Evolutionary conservation across 1,139 yeast species (phyloP), one percentile per base, ranked within the genome.

Genomic region (Torulaspora pretoriensis): DNA sequence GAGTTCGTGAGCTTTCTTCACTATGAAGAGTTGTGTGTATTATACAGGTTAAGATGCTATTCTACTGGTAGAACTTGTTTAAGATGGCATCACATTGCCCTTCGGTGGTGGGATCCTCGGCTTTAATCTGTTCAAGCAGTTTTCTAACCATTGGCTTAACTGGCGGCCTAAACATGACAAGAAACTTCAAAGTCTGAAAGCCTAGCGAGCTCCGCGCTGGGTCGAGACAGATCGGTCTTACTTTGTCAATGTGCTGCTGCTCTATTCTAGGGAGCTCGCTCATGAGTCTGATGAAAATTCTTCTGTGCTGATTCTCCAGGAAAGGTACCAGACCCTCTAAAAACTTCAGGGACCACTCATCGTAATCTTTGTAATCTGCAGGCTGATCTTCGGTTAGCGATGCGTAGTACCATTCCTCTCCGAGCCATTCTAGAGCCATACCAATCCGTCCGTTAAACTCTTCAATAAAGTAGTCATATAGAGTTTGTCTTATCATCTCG

Each of bases 341-440:
- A 0, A 88, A 77, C 50, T 77, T 78, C 6, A 76, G 73, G 0
- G 94, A 78, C 86, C 96, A 89, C 47, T 72, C 70, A 47, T 74
- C 65, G 61, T 87, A 87, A 7, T 62, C 65, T 3, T 40, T 47
- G 25, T 59, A 56, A 17, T 66, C 67, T 7, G 51, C 47, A 12
- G 28, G 14, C 2, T 61, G 53, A 8, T 49, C 52, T n/a, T 49
- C 47, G 13, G 54, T 33, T n/a, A 46, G 14, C 5, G 37, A 50
- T 42, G 84, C 95, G 37, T 81, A 75, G 63, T 81, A 90, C 95
- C 97, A 94, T 64, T 94, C 98, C 65, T 92, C 98, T 57, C 86
- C 90, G 43, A 94, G 70, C 99, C 99, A 94, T 50, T 85, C 89
- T 30, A 90, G 80, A n/a, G 87, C 80, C 31, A 83, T 68, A 50